phyloP scores from a whole-genome alignment of 1,284 basidiomycete species.

The Ustilago nuda region DNA sequence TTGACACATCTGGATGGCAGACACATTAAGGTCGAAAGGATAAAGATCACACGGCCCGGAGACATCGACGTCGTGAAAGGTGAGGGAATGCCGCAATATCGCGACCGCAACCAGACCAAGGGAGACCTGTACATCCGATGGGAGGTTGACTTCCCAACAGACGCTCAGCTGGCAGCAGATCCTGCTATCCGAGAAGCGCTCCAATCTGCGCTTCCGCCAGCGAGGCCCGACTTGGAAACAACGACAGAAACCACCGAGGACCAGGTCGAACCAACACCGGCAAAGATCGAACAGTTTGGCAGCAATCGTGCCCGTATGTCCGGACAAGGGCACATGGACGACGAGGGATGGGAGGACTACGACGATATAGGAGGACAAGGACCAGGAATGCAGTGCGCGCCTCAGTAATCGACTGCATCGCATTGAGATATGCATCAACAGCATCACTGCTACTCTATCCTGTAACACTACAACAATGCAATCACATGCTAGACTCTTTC shows the following conservation, averaged over 20 bases:
- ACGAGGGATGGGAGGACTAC: conserved; percentile 51
- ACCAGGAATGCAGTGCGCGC: conserved; percentile 61
- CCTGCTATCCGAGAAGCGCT: conserved; percentile 37
- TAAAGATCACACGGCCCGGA: conserved; percentile 57
- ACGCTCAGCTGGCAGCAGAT: conserved; percentile 45
- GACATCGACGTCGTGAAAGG: conserved; percentile 59
- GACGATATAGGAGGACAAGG: conserved; percentile 47
- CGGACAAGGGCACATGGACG: conserved; percentile 44
- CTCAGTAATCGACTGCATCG: conserved; percentile 30
- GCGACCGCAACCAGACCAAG: conserved; percentile 42
- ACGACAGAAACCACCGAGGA: conserved; percentile 43
- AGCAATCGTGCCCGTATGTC: conserved; percentile 43
- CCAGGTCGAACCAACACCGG: conserved; percentile 33
- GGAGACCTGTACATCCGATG: conserved; percentile 63
- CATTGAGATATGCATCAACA: not conserved
- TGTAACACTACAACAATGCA: conserved; percentile 24
- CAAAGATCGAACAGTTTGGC: conserved; percentile 49
- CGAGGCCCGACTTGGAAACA: conserved; percentile 44
- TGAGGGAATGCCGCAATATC: conserved; percentile 64
- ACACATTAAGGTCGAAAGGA: conserved; percentile 50
- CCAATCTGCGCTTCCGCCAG: conserved; percentile 47
- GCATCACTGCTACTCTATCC: conserved; percentile 19
- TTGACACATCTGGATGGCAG: conserved; percentile 67
- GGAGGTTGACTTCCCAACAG: conserved; percentile 64
- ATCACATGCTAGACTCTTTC: conserved; percentile 1